Conservation (phyloP, 2,329 filamentous ascomycete species). For the Pyrenophora tritici-repentis region DNA sequence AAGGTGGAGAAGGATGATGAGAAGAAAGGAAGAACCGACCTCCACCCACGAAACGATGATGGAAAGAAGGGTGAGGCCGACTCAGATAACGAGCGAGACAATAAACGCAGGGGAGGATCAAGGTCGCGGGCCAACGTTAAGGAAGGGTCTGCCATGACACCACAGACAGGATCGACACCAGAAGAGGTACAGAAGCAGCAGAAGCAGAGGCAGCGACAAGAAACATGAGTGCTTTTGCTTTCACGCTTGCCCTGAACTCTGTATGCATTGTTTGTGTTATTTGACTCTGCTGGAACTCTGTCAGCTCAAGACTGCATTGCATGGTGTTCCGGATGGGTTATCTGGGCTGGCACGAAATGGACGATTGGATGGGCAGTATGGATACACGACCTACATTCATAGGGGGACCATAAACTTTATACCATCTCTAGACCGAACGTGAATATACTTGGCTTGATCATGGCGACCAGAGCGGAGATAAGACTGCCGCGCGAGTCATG, state of each 20-base stretch:
- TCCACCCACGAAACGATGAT: not conserved
- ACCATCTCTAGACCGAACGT: not conserved
- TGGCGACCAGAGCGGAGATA: not conserved
- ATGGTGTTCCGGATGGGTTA: not conserved
- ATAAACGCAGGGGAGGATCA: conserved; percentile 11
- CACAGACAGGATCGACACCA: not conserved
- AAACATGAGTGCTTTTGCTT: not conserved
- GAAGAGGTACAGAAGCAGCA: not conserved
- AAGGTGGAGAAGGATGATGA: not conserved
- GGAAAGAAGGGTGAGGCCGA: not conserved
- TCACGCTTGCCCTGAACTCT: not conserved
- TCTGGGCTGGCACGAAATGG: not conserved
- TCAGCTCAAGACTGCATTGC: conserved; percentile 5
- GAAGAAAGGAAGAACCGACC: not conserved
- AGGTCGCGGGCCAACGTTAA: conserved; percentile 3
- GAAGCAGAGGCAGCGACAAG: not conserved
- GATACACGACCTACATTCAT: not conserved
- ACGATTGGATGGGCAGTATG: not conserved
- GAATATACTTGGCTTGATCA: not conserved
- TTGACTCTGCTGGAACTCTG: not conserved
- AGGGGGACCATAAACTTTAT: not conserved
- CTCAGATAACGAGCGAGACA: conserved; percentile 1
- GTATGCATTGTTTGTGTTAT: not conserved
- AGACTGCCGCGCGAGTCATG: conserved; percentile 30
- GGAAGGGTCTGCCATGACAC: not conserved